phyloP scores from a whole-genome alignment of 257 asterid genomes.

The Solanum raphanifolium region DNA sequence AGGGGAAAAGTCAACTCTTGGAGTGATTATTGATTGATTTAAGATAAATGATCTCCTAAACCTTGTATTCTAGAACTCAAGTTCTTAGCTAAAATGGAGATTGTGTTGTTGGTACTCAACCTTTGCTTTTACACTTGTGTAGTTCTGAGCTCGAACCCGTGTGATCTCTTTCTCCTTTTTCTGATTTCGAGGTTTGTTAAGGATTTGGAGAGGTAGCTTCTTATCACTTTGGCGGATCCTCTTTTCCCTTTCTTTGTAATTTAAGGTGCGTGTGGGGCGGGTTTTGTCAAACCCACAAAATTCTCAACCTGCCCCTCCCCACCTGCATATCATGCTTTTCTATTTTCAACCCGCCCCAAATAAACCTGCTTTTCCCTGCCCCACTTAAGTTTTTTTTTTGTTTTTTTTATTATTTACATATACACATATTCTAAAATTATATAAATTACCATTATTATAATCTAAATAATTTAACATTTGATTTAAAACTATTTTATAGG shows the following conservation, averaged over 20 bases:
- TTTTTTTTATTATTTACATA: no score
- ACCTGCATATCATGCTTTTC: not conserved
- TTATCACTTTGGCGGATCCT: not conserved
- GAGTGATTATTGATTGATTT: not conserved
- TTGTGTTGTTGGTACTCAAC: not conserved
- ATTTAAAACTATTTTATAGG: not conserved
- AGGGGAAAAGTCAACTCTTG: not conserved
- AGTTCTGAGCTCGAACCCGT: no score
- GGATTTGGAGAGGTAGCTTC: not conserved
- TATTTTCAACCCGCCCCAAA: not conserved
- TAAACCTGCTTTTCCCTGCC: not conserved
- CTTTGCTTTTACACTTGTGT: not conserved
- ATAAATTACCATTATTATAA: not conserved
- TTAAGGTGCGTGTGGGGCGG: not conserved
- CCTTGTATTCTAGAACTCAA: not conserved
- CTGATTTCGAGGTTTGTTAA: not conserved
- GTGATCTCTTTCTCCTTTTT: not conserved
- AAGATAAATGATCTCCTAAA: not conserved
- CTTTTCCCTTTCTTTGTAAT: no score
- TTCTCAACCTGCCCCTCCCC: not conserved
- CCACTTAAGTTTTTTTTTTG: not conserved
- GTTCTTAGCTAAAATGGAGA: no score
- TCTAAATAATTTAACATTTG: not conserved
- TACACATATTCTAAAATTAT: no score
- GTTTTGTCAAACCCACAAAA: not conserved